Percentiles rank a stretch among this genome's conserved stretches.
These are phyloP conservation scores for Tuber umbilicatum DNA, from an alignment of 495 filamentous ascomycete genomes.

Conservation along the genomic window DNA sequence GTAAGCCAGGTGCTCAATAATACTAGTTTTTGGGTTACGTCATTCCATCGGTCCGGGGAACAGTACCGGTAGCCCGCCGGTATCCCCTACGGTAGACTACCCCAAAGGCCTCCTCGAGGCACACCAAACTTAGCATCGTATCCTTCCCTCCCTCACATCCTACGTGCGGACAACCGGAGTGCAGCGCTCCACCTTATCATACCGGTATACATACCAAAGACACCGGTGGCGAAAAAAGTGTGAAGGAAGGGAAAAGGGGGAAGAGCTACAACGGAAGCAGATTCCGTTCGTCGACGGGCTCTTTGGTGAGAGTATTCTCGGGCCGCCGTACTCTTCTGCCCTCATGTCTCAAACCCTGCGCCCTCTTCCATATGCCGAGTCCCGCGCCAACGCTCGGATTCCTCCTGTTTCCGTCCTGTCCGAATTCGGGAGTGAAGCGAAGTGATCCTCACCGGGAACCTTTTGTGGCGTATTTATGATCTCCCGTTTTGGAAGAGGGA, in stretches of 20 bases:
- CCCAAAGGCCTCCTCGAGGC: not conserved
- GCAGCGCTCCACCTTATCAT: not conserved
- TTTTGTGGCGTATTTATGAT: not conserved
- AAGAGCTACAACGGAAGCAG: not conserved
- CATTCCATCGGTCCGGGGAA: not conserved
- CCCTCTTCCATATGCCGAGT: not conserved
- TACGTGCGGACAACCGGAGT: not conserved
- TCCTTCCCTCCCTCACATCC: not conserved
- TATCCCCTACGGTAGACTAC: not conserved
- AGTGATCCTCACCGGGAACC: not conserved
- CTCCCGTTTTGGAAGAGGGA: not conserved
- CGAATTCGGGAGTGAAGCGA: not conserved
- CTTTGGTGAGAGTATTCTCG: not conserved
- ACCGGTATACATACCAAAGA: not conserved
- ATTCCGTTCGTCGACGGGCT: not conserved
- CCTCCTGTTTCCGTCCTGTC: not conserved
- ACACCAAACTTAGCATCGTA: not conserved
- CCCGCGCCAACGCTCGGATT: not conserved
- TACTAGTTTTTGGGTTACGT: not conserved
- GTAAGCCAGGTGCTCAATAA: not conserved
- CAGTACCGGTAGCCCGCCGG: not conserved
- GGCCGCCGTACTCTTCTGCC: not conserved
- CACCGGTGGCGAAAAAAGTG: not conserved
- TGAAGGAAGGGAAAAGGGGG: not conserved
- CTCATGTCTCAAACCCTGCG: not conserved